A percentile compares a stretch with the other conserved stretches of the same genome.
Evolutionary conservation across 257 asterid genomes (phyloP).

Genomic region (Dorcoceras hygrometricum): DNA sequence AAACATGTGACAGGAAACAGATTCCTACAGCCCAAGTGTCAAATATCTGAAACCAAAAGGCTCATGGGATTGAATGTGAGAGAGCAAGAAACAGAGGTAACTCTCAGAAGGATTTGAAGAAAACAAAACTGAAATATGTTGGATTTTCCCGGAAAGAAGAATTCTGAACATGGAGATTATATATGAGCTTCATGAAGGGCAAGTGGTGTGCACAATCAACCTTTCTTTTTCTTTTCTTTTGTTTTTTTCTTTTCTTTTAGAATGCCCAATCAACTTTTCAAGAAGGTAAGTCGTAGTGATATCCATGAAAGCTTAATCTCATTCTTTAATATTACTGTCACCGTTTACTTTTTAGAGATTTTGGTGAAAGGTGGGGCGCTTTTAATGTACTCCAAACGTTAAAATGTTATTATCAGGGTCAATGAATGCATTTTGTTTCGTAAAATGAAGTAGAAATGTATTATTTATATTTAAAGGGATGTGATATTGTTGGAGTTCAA

Average conservation of each 20-base stretch:
- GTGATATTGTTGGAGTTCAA: no score
- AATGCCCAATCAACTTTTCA: constrained; percentile 30
- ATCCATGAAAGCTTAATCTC: constrained; percentile 17
- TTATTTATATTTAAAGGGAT: no score
- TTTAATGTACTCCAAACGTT: neutral
- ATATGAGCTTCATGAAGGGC: neutral
- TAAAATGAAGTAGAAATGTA: no score
- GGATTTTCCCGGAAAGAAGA: neutral
- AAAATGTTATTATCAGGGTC: neutral
- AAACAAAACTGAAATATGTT: neutral
- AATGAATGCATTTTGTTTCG: neutral
- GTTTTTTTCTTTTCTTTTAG: neutral
- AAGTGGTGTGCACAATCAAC: neutral
- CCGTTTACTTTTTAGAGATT: constrained; percentile 29
- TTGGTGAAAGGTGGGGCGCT: constrained; percentile 31
- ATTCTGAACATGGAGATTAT: constrained; percentile 10
- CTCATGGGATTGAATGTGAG: constrained; percentile 2
- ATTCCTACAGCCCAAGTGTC: neutral
- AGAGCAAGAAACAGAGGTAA: neutral
- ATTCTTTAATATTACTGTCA: constrained; percentile 25
- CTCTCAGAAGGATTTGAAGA: neutral
- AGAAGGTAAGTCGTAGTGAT: constrained; percentile 21
- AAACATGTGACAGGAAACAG: constrained; percentile 13
- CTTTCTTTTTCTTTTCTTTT: no score
- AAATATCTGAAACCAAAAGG: constrained; percentile 14